Evolutionary conservation across 202 grass and related monocot species (phyloP).

Genomic region (Setaria italica): DNA sequence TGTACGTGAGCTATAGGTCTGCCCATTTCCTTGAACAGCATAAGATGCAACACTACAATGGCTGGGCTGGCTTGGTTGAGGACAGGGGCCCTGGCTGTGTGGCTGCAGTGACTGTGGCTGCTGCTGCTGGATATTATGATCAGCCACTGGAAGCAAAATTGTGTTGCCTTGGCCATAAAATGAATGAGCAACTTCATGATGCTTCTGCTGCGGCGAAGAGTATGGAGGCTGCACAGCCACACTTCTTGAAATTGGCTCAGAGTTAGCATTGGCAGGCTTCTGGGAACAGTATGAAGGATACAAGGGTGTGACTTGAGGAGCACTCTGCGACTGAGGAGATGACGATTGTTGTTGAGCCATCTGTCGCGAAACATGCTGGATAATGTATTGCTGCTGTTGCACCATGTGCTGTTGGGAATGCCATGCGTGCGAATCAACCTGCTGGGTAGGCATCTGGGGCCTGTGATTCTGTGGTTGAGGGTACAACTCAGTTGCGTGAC

Average conservation of each 20-base stretch:
- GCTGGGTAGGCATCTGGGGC: conserved; percentile 56
- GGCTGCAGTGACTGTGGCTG: conserved; percentile 55
- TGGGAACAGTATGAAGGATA: conserved; percentile 79
- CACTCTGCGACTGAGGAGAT: conserved; percentile 62
- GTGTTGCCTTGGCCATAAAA: conserved; percentile 82
- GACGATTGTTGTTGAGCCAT: conserved; percentile 61
- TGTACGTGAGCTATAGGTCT: conserved; percentile 53
- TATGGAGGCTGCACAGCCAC: conserved; percentile 57
- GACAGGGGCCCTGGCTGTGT: conserved; percentile 52
- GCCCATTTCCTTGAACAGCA: conserved; percentile 61
- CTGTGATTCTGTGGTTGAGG: conserved; percentile 60
- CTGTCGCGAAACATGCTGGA: conserved; percentile 63
- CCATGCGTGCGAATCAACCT: conserved; percentile 58
- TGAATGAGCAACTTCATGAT: conserved; percentile 62
- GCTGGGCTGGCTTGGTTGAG: conserved; percentile 64
- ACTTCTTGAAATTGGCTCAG: conserved; percentile 65
- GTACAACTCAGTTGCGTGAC: conserved; percentile 50
- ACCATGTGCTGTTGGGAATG: conserved; percentile 55
- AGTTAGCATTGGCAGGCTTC: conserved; percentile 66
- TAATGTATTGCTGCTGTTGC: conserved; percentile 63
- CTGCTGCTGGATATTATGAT: conserved; percentile 59
- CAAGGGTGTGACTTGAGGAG: conserved; percentile 66
- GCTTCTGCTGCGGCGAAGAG: conserved; percentile 63
- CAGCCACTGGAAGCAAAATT: conserved; percentile 47
- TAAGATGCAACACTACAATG: conserved; percentile 71